phyloP scores from a whole-genome alignment of 768 basidiomycete species.

The Mycena venus region DNA sequence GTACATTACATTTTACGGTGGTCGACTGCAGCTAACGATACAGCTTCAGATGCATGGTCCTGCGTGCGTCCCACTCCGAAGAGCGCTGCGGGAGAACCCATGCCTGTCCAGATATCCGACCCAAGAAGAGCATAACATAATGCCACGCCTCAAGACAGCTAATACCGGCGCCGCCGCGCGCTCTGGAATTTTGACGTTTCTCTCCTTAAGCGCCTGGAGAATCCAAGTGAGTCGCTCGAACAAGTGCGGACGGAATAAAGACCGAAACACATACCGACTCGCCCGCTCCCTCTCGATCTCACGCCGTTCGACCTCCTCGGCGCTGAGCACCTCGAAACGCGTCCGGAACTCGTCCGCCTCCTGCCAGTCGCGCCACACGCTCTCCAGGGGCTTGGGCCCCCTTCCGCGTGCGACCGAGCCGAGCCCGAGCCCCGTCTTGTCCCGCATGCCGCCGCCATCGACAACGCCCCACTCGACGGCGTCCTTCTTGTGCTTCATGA shows the following conservation, averaged over 20 bases:
- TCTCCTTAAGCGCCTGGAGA: constrained; percentile 68
- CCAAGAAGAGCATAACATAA: too few species aligned
- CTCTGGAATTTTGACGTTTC: constrained; percentile 79
- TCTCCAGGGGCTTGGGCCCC: constrained; percentile 85
- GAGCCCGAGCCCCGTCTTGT: constrained; percentile 85
- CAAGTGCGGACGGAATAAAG: constrained; percentile 1
- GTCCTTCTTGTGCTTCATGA: constrained; percentile 95
- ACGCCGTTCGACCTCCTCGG: constrained; percentile 92
- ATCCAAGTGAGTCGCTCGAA: background rate
- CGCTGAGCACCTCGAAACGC: constrained; percentile 85
- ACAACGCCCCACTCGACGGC: constrained; percentile 95
- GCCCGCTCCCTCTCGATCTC: constrained; percentile 91
- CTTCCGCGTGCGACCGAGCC: constrained; percentile 79
- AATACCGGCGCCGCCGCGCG: constrained; percentile 41
- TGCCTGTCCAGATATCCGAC: too few species aligned
- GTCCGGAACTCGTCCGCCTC: constrained; percentile 94
- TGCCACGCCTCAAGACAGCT: too few species aligned
- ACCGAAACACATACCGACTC: constrained; percentile 62
- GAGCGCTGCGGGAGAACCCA: too few species aligned
- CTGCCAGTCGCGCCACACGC: constrained; percentile 96
- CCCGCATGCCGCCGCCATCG: constrained; percentile 76
- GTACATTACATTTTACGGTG: background rate
- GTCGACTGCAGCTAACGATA: background rate
- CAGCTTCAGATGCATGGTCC: too few species aligned
- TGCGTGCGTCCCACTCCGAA: too few species aligned